Base-by-base conservation (phyloP, 2,329 filamentous ascomycete species). In the Diaporthe vexans region DNA sequence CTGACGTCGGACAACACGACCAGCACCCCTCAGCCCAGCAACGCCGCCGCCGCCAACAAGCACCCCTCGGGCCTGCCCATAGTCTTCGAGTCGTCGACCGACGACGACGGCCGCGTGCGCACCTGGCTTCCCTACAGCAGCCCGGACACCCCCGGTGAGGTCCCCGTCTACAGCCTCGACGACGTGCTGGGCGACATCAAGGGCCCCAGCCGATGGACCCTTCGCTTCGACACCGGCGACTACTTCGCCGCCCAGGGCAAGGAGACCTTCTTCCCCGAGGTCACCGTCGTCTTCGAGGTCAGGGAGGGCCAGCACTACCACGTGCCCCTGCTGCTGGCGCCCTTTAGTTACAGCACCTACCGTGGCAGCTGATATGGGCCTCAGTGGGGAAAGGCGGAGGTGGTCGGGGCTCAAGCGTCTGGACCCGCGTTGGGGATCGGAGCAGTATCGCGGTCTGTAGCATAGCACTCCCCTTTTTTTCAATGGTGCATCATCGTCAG, bases 271-370 rank as follows among this genome's bases (percentile, higher is more conserved):
- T 91, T 91, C 80, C 90, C 91, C 54, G 88, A 90, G 83, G 89
- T 89, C 24, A 83, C 83, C 21, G 86, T 92, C 52, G 85, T 86
- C 0, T 90, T 91, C 75, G 84, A 85, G 65, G 88, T 91, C 29
- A 80, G 84, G 15, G 83, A 85, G 79, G 88, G 87, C 29, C 91
- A 94, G 86, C 91, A 93, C 80, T 96, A 94, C 80, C 94, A 97
- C 85, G 93, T 97, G 4, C 94, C 94, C 58, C 83, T 97, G 80
- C 81, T 97, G 82, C 82, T 96, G 84, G 91, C 92, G 77, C 94
- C 94, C 40, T 95, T 92, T 84, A 93, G 92, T 81, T 97, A 95
- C 84, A 94, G 93, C 54, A 96, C 94, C 13, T 97, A 97, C 83
- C 86, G 94, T 63, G 94, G 94, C 21, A 94, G 92, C 81, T 95